Percentiles rank a stretch among this genome's conserved stretches.
Evolutionary conservation across 257 asterid genomes (phyloP).

Genomic region (Echites panduratus): DNA sequence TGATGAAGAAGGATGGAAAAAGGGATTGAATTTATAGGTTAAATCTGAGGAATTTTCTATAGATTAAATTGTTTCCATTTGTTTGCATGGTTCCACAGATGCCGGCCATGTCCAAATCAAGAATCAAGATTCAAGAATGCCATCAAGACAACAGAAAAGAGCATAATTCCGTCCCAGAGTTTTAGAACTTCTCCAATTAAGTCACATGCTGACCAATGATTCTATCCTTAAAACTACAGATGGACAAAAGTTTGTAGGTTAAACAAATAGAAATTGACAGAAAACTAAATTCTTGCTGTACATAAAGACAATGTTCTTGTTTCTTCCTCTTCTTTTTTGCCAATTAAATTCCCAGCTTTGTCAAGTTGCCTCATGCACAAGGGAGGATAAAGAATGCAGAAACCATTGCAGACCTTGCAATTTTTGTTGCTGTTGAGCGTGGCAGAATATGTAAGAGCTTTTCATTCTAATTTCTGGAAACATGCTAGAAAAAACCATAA

Average conservation of each 20-base stretch:
- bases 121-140: neutral
- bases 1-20: neutral
- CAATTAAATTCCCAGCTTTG: neutral
- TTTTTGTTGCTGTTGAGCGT: too few relatives aligned
- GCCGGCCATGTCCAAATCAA: constrained; percentile 2
- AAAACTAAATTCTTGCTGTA: neutral
- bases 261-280: neutral
- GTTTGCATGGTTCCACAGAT: neutral
- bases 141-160: neutral
- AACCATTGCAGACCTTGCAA: neutral
- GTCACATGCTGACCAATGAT: neutral
- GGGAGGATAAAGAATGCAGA: neutral
- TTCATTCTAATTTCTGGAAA: too few relatives aligned
- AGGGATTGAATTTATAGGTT: constrained; percentile 6
- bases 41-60: neutral
- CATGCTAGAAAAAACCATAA: too few relatives aligned
- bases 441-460: too few relatives aligned
- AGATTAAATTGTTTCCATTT: neutral
- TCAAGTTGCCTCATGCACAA: neutral
- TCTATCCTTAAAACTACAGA: neutral
- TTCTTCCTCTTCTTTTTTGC: neutral
- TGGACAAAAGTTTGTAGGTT: neutral
- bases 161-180: neutral
- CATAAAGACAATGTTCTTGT: neutral
- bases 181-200: neutral